A percentile compares a stretch with the other conserved stretches of the same genome.
These are phyloP conservation scores for Basidiobolus meristosporus DNA, from an alignment of 371 early-diverging fungal genomes.

Conservation along the genomic window DNA sequence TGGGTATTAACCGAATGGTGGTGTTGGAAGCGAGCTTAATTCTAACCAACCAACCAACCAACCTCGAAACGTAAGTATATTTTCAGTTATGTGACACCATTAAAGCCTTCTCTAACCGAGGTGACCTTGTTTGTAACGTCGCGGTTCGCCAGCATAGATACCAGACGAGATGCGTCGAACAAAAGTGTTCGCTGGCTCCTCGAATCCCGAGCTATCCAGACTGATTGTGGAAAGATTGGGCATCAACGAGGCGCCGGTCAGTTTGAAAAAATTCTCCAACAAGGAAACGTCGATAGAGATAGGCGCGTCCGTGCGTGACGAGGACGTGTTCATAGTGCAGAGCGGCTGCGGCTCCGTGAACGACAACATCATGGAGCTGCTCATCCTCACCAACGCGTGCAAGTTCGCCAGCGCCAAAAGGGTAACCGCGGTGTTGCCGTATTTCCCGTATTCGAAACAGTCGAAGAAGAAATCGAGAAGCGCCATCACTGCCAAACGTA, in stretches of 20 bases:
- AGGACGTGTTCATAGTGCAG: conserved; percentile 95
- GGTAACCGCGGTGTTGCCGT: conserved; percentile 69
- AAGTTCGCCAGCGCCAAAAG: conserved; percentile 14
- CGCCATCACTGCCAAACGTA: conserved; percentile 86
- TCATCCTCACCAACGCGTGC: conserved; percentile 91
- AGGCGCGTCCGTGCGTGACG: conserved; percentile 69
- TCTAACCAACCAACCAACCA: no score
- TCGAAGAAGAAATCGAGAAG: conserved; percentile 79
- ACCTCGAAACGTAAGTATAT: no score
- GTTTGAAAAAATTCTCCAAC: conserved; percentile 55
- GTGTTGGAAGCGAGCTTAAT: not conserved
- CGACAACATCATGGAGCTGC: conserved; percentile 89
- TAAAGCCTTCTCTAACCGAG: no score
- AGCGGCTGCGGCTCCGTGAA: conserved; percentile 76
- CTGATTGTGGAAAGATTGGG: conserved; percentile 67
- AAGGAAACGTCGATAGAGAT: conserved; percentile 53
- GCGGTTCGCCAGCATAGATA: not conserved
- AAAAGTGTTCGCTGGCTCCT: conserved; percentile 83
- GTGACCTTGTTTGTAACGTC: no score
- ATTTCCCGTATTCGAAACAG: conserved; percentile 93
- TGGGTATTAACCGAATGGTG: no score
- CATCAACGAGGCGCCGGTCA: conserved; percentile 46
- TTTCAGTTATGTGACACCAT: no score
- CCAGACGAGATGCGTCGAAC: conserved; percentile 50
- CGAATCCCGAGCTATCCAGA: conserved; percentile 76